Conservation (phyloP, 805 yeast genomes). For the Suhomyces sp. region DNA sequence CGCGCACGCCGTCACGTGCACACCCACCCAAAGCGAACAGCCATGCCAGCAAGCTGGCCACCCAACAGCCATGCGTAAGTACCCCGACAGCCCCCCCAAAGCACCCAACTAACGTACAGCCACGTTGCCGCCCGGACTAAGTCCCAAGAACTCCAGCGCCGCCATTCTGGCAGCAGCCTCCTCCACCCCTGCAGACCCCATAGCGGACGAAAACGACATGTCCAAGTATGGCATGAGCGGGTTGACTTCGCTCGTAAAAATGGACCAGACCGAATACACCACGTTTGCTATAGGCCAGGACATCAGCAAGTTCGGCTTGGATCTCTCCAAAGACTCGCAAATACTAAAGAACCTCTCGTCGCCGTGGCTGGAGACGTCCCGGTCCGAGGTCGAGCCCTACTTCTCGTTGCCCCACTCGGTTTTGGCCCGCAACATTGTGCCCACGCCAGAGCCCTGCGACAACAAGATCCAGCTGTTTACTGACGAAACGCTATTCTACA, state of each 20-base stretch:
- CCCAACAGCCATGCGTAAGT: not conserved
- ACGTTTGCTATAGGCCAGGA: constrained; percentile 76
- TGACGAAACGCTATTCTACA: constrained; percentile 90
- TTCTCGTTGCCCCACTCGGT: constrained; percentile 58
- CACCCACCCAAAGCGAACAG: not conserved
- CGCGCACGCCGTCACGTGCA: not conserved
- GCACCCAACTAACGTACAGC: constrained; percentile 11
- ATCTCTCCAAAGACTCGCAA: constrained; percentile 46
- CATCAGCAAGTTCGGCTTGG: constrained; percentile 62
- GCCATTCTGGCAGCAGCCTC: not conserved
- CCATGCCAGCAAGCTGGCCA: not conserved
- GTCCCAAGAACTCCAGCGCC: constrained; percentile 7
- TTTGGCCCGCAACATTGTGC: constrained; percentile 30
- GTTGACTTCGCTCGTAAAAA: constrained; percentile 53
- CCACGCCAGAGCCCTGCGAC: constrained; percentile 44
- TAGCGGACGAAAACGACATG: constrained; percentile 36
- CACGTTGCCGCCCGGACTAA: constrained; percentile 28
- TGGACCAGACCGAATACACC: constrained; percentile 61
- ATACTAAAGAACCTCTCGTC: constrained; percentile 71
- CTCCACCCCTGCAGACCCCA: not conserved
- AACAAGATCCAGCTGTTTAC: constrained; percentile 59
- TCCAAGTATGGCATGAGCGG: constrained; percentile 70
- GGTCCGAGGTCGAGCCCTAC: constrained; percentile 86
- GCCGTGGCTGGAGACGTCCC: constrained; percentile 93
- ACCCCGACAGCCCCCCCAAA: not conserved